Evolutionary conservation across 108 stramenopile genomes (phyloP), one percentile per base, ranked within the genome.

Genomic region (Cafeteria roenbergensis): DNA sequence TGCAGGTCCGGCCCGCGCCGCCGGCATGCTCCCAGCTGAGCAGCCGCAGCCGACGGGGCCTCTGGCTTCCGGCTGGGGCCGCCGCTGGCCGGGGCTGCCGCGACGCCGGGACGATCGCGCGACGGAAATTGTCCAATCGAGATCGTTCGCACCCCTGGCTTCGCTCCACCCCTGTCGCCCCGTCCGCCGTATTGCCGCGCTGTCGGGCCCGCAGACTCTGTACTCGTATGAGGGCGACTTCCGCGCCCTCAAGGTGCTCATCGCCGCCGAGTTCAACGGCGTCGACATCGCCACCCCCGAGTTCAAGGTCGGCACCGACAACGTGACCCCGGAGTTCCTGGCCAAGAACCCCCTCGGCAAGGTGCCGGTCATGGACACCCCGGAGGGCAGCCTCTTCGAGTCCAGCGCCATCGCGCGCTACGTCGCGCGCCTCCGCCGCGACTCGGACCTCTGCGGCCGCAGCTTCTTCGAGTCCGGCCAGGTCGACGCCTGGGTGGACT

Each of bases 401-500:
- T 75, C 73, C 70, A 85, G 86, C 64, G 87, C 90, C 55, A 89
- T 90, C 62, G 87, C 89, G 27, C 83, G 88, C 0, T 91, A 83
- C 71, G 67, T 94, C 12, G 88, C 87, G 21, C 73, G 83, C 36
- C 54, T 87, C 37, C 85, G 89, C 26, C 62, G 70, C 31, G 88
- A 91, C 75, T 76, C 78, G 1, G 86, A 86, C 57, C 75, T 94
- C 55, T 58, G 75, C 48, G 92, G 90, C 14, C 64, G 51, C 25
- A 67, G 78, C 53, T 82, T 84, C 38, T 75, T 88, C 53, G 82
- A 84, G 55, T 75, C 80, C 64, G 76, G 79, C 28, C 64, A 73
- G 34, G 80, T 91, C 24, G 87, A 91, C 60, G 48, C 80, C 1
- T 94, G 92, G 92, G 73, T 89, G 33, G 90, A 94, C 62, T 94